phyloP scores from a whole-genome alignment of 1,284 basidiomycete genomes.

The Cystobasidiaceae sp. region DNA sequence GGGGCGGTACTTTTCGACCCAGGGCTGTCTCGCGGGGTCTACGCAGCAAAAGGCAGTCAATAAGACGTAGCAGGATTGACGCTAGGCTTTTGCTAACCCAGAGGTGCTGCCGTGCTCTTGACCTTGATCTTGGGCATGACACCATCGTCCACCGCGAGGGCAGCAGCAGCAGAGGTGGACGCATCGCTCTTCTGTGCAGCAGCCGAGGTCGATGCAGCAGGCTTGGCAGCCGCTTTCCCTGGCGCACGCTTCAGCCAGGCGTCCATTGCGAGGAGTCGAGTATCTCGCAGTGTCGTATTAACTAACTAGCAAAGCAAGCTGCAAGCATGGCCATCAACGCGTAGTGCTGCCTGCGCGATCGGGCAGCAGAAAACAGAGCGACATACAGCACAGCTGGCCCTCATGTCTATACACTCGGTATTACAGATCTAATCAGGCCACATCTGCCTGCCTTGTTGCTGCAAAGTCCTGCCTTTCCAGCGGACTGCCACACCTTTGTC shows the following conservation, averaged over 20 bases:
- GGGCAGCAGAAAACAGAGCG: too few relatives aligned
- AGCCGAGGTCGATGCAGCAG: not conserved
- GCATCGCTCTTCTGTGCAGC: not conserved
- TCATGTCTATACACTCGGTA: too few relatives aligned
- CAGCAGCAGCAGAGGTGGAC: not conserved
- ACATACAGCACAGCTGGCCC: not conserved
- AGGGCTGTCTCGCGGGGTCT: conserved; percentile 59
- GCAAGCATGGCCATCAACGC: not conserved
- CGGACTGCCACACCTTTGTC: not conserved
- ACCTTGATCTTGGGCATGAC: conserved; percentile 25
- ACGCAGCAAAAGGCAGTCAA: not conserved
- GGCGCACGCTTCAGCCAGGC: conserved; percentile 25
- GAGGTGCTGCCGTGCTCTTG: conserved; percentile 25
- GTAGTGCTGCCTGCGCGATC: not conserved
- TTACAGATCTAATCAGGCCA: too few relatives aligned
- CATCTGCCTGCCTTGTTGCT: too few relatives aligned
- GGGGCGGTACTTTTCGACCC: conserved; percentile 99
- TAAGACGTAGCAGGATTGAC: not conserved
- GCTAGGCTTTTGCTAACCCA: not conserved
- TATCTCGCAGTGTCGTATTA: not conserved
- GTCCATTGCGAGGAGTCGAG: conserved; percentile 10
- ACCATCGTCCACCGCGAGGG: not conserved
- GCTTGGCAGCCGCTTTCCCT: not conserved
- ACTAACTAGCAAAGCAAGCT: not conserved
- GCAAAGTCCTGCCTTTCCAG: too few relatives aligned